A percentile compares a stretch with the other conserved stretches of the same genome.
Conservation (phyloP, 2,329 filamentous ascomycete species). For the Colletotrichum cereale region DNA sequence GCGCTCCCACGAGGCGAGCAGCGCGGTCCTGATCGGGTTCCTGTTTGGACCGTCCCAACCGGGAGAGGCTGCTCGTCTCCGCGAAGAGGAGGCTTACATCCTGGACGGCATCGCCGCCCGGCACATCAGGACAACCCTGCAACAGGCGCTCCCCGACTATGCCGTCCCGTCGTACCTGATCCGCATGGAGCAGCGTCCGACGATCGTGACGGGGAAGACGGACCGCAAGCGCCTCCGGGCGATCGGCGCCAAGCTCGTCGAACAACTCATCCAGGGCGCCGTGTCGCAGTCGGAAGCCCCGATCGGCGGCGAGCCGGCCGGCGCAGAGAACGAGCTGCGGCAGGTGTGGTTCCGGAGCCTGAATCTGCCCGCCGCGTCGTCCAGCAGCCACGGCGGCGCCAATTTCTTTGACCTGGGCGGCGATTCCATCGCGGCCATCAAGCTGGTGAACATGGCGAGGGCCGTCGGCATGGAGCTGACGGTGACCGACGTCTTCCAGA, state of each 20-base stretch:
- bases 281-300: neutral
- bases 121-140: conserved; percentile 1
- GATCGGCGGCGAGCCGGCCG: neutral
- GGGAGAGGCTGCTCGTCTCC: neutral
- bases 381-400: conserved; percentile 44
- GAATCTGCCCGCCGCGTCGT: neutral
- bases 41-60: conserved; percentile 4
- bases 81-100: conserved; percentile 4
- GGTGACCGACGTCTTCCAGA: conserved; percentile 36
- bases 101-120: neutral
- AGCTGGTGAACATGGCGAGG: conserved; percentile 35
- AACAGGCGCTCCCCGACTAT: conserved; percentile 20
- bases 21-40: conserved; percentile 13
- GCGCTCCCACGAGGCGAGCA: conserved; percentile 5
- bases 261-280: conserved; percentile 13
- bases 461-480: conserved; percentile 20
- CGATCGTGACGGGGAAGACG: conserved; percentile 29
- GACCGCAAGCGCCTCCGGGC: conserved; percentile 23
- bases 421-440: conserved; percentile 45
- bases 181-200: conserved; percentile 13
- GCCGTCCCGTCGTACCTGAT: conserved; percentile 37
- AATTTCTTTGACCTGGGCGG: conserved; percentile 44
- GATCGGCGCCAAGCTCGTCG: conserved; percentile 14
- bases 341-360: conserved; percentile 26
- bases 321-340: neutral